A percentile compares a stretch with the other conserved stretches of the same genome.
These are phyloP conservation scores for Ceratobasidium sp. DNA, from an alignment of 1,284 basidiomycete species.

Conservation along the genomic window DNA sequence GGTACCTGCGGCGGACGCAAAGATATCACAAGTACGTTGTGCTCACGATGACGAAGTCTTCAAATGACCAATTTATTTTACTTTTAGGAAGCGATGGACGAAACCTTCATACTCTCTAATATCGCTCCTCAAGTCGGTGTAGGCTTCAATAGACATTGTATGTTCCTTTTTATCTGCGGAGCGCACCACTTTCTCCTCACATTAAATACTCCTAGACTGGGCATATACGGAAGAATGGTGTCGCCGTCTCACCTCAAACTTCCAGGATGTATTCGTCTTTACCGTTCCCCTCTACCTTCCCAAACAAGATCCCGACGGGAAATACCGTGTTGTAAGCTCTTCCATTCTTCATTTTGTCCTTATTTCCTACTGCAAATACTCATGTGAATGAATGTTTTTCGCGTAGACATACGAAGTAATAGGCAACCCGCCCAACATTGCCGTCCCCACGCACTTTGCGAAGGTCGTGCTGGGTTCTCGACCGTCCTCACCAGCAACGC, in stretches of 20 bases:
- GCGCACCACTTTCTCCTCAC: neutral
- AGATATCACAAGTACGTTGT: constrained; percentile 75
- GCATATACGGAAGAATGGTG: constrained; percentile 98
- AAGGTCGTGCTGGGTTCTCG: constrained; percentile 91
- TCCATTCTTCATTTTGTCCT: too few relatives aligned
- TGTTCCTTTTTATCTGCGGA: constrained; percentile 52
- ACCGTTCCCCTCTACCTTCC: constrained; percentile 98
- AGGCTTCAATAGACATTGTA: constrained; percentile 98
- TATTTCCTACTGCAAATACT: too few relatives aligned
- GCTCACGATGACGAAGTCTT: neutral
- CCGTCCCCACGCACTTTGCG: constrained; percentile 98
- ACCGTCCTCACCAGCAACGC: constrained; percentile 78
- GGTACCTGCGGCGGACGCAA: constrained; percentile 98
- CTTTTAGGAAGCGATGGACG: constrained; percentile 90
- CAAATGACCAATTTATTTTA: neutral
- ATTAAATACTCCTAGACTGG: constrained; percentile 75
- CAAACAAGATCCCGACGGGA: constrained; percentile 85
- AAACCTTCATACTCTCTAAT: constrained; percentile 95
- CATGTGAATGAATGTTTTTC: too few relatives aligned
- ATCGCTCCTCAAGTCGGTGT: constrained; percentile 98
- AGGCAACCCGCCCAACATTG: constrained; percentile 88
- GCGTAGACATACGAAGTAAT: constrained; percentile 91
- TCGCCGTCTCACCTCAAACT: constrained; percentile 84
- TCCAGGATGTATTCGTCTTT: constrained; percentile 96
- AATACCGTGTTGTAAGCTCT: constrained; percentile 89